These are phyloP conservation scores for Pythium chondricola DNA, from an alignment of 352 stramenopile species.

Conservation along the genomic window DNA sequence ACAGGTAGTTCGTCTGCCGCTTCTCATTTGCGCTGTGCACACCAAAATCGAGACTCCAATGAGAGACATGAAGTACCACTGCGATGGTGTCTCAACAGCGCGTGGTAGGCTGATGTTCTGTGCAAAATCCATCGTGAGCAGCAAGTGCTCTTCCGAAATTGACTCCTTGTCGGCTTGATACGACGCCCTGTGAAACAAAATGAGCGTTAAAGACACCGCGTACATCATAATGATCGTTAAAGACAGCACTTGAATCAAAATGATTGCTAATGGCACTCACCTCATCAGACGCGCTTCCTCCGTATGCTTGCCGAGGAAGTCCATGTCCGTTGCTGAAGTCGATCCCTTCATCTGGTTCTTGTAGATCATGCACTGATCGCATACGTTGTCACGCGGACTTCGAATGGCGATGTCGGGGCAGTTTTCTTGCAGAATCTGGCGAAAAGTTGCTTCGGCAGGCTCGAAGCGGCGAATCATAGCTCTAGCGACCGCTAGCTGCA, in stretches of 20 bases:
- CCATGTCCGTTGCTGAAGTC: neutral
- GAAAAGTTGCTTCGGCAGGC: neutral
- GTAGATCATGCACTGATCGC: neutral
- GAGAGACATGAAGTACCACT: conserved; percentile 6
- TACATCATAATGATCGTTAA: neutral
- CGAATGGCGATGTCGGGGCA: conserved; percentile 1
- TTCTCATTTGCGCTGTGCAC: neutral
- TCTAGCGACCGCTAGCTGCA: neutral
- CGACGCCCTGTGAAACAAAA: neutral
- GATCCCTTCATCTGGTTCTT: neutral
- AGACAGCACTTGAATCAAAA: neutral
- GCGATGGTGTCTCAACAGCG: neutral
- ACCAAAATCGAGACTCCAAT: neutral
- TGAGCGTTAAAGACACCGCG: neutral
- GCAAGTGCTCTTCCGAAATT: neutral
- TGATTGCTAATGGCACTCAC: conserved; percentile 1
- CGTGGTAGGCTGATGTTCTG: neutral
- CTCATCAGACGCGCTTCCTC: neutral
- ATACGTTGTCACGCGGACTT: neutral
- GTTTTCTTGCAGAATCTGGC: neutral
- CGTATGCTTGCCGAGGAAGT: neutral
- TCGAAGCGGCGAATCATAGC: neutral
- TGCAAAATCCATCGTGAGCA: conserved; percentile 2
- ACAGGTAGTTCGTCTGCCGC: neutral
- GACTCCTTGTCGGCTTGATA: neutral